Conservation (phyloP, 1,139 yeast species). For the Hyphopichia fennica region DNA sequence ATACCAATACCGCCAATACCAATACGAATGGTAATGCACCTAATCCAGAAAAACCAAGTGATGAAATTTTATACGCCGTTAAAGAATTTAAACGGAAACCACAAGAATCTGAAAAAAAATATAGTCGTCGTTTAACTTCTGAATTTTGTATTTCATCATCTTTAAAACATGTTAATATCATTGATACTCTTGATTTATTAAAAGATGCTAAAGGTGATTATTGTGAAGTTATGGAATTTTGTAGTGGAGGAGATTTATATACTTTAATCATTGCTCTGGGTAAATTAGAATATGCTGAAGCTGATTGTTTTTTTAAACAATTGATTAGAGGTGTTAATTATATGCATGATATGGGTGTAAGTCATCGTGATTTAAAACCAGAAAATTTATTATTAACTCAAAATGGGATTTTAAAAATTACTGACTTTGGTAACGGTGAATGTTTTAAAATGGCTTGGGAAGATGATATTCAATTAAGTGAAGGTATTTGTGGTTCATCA, state of each 20-base stretch:
- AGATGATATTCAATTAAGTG: conserved; percentile 73
- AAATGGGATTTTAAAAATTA: conserved; percentile 78
- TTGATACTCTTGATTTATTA: conserved; percentile 80
- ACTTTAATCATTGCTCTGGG: conserved; percentile 84
- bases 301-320: conserved; percentile 95
- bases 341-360: conserved; percentile 97
- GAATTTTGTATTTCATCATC: conserved; percentile 52
- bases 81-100: conserved; percentile 46
- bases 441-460: conserved; percentile 99
- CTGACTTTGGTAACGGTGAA: conserved; percentile 95
- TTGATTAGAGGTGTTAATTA: conserved; percentile 86
- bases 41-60: conserved; percentile 8
- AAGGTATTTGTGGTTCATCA: conserved; percentile 84
- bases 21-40: not conserved
- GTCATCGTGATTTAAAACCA: conserved; percentile 93
- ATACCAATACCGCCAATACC: not conserved
- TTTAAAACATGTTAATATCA: conserved; percentile 56
- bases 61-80: conserved; percentile 45
- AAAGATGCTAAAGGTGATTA: conserved; percentile 91
- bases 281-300: conserved; percentile 79
- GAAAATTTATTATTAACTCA: conserved; percentile 84
- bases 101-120: conserved; percentile 46
- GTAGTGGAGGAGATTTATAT: conserved; percentile 93
- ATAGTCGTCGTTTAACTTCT: conserved; percentile 43
- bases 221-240: conserved; percentile 96